Evolutionary conservation across 768 basidiomycete genomes (phyloP), one percentile per base, ranked within the genome.

Genomic region (Thelephora aurantiotincta): DNA sequence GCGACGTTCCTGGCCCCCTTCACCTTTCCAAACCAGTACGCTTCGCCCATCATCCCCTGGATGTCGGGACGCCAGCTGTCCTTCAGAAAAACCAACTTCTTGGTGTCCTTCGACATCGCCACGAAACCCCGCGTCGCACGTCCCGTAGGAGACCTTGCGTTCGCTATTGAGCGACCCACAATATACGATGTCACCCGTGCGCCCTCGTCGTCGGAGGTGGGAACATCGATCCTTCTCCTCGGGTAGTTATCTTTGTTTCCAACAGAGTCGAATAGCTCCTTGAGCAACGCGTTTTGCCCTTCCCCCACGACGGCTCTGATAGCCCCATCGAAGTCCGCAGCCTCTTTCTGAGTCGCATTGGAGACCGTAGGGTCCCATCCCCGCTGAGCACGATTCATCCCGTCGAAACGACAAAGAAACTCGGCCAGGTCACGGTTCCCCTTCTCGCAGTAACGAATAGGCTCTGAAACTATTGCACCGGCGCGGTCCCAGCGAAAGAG

Each of bases 401-500:
- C n/a, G 5, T 22, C 46, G 18, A 43, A 51, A 3, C 43, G 41
- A 16, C 45, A 47, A 12, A 51, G 18, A 19, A 47, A 51, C n/a
- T 33, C 16, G 12, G 33, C 34, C 4, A 51, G 19, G 3, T 47
- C 23, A 6, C 43, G 11, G 2, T 38, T 43, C 9, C 26, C 26
- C 13, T 43, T 23, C 3, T 35, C 22, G 20, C 33, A 11, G 35
- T 46, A 33, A 22, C 30, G 12, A 42, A 50, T 47, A 6, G 22
- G 2, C 23, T 43, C 41, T 1, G 50, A 34, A 23, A 51, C 50
- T 45, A 51, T 36, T 2, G 33, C 35, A 2, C 50, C 50, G 2
- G 46, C 33, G 6, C 50, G 26, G n/a, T 51, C 50, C 50, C 50
- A 51, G 6, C 50, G 50, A 19, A 51, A 16, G n/a, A n/a, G n/a